Base-by-base conservation (phyloP, 176 grass and related monocot species). In the Oryza officinalis region DNA sequence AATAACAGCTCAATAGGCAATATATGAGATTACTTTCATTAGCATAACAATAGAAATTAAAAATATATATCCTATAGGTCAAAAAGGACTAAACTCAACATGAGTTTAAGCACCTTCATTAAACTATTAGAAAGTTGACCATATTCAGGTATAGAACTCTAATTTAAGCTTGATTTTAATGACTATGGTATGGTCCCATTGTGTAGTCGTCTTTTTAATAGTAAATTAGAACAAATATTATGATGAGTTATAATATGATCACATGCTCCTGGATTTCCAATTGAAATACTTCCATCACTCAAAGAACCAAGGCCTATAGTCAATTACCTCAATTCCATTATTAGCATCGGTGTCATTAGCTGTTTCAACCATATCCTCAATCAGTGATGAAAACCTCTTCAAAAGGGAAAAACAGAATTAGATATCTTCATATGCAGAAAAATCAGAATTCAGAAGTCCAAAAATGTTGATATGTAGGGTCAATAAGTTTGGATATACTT, bases 361-460 rank as follows among this genome's bases (percentile, higher is more conserved):
- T 72, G 81, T 76, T 86, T 91, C 78, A 80, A 81, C 78, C 60
- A 94, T 93, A 47, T 77, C 76, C 54, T 88, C 92, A 13, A 91
- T 83, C 76, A 97, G 83, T 72, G 13, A 77, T 45, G 82, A 85
- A 77, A 94, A 94, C 79, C 67, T 91, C 95, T 97, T 87, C 33
- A 79, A 15, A 88, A 84, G 84, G 25, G 37, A 40, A 83, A 77
- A 79, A 49, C 44, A 80, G 35, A 83, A 81, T 85, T 32, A 90
- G 70, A 74, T 63, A 75, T 40, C 61, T 86, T 30, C 8, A 32
- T 2, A 46, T 15, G 78, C 11, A 85, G 2, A 72, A 72, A 76
- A 77, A 8, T 57, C 18, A 57, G 52, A n/a, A 50, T 47, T 54
- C 37, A 86, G 40, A 67, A 83, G 65, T 4, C 27, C 71, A 86